These are phyloP conservation scores for Chlamydomonas schloesseri DNA, from an alignment of 139 green algal species.

Conservation along the genomic window DNA sequence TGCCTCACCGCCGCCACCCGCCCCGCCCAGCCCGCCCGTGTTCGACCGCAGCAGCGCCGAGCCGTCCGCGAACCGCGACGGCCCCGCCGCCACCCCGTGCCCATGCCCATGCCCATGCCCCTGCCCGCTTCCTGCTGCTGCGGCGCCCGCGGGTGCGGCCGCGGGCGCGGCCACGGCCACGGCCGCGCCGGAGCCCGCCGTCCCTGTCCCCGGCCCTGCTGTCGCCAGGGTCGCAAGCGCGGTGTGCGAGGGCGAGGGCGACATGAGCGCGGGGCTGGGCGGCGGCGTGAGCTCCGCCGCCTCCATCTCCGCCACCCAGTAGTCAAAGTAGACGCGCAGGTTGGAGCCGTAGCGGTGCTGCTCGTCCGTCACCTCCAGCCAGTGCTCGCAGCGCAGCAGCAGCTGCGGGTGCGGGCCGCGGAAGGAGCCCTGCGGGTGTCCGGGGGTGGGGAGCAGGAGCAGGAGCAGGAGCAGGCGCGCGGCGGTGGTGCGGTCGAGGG, in stretches of 20 bases:
- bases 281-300: conserved; percentile 43
- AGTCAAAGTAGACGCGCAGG: conserved; percentile 67
- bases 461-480: background rate
- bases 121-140: background rate
- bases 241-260: conserved; percentile 26
- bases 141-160: background rate
- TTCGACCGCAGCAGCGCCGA: background rate
- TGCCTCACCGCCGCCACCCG: no score
- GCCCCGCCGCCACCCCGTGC: background rate
- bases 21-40: no score
- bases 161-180: no score
- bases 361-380: conserved; percentile 75
- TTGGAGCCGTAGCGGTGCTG: conserved; percentile 80
- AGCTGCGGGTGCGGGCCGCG: conserved; percentile 34
- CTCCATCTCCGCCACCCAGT: conserved; percentile 58
- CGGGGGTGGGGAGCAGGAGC: background rate
- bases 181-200: no score
- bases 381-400: conserved; percentile 68
- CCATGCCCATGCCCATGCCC: no score
- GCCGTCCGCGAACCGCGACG: background rate
- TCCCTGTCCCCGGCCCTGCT: no score
- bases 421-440: background rate
- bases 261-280: conserved; percentile 32
- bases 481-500: no score
- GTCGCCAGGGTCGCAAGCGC: conserved; percentile 1